Evolutionary conservation across 331 rosid genomes (phyloP), one percentile per base, ranked within the genome.

Genomic region (Dryas integrifolia): DNA sequence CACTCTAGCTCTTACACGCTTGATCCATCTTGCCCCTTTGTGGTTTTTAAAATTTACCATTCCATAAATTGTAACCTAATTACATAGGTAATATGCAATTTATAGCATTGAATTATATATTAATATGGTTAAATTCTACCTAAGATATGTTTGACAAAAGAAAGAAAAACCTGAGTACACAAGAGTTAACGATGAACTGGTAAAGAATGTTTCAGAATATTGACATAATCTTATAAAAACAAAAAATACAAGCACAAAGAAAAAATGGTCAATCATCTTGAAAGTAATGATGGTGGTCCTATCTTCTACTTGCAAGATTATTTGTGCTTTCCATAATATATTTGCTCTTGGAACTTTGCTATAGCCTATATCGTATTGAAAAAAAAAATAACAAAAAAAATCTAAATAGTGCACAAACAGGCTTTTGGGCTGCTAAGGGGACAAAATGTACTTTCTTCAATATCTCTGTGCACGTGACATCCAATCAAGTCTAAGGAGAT

Each of bases 401-500:
- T 5, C 2, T 50, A 50, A 35, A 30, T 26, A 6, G 13, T 3
- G 14, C 46, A 12, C 5, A 11, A 24, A 8, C 46, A 40, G 18
- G 53, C 38, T 14, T 50, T 73, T 63, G 18, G 35, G 10, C 15
- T 11, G 18, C 41, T 39, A 16, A 43, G 44, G 58, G 21, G 5
- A 52, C n/a, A 3, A 57, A 13, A 70, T 13, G 38, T 56, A 44
- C 9, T 3, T 43, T 10, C 9, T 7, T 5, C 24, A 50, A 26
- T 39, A 50, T 35, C 40, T 63, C 9, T 16, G 38, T 43, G 49
- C 3, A 1, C 9, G 30, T 45, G 50, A 24, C 56, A 11, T 66
- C 21, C 24, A 46, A 47, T 50, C 57, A 46, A 66, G 71, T 65
- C 44, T 66, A 47, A 46, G 24, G 70, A 21, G 52, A 26, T 46